These are phyloP conservation scores for Pecoramyces ruminantium DNA, from an alignment of 192 early-diverging fungal species.

Conservation along the genomic window DNA sequence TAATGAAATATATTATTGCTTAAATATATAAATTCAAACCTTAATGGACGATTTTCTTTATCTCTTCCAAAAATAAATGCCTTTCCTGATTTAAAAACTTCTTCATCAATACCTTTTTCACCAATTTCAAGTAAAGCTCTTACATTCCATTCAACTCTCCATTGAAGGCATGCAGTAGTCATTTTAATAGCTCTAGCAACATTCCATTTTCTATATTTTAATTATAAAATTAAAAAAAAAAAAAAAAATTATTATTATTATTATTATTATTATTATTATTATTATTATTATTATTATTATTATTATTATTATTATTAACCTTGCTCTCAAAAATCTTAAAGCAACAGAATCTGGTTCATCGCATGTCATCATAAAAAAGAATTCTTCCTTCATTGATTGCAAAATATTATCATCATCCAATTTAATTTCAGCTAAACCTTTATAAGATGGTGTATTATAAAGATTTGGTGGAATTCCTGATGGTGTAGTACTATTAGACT, in stretches of 20 bases:
- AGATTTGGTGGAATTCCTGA: not conserved
- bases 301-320: too few relatives aligned
- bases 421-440: not conserved
- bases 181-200: slow-evolving; percentile 53
- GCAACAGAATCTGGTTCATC: slow-evolving; percentile 60
- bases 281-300: too few relatives aligned
- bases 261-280: too few relatives aligned
- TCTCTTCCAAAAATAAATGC: slow-evolving; percentile 30
- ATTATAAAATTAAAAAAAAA: not conserved
- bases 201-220: slow-evolving; percentile 56
- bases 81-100: slow-evolving; percentile 27
- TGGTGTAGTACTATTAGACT: not conserved
- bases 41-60: slow-evolving; percentile 29
- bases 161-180: slow-evolving; percentile 49
- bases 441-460: not conserved
- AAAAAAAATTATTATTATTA: too few relatives aligned
- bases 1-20: too few relatives aligned
- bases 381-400: slow-evolving; percentile 22
- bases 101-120: slow-evolving; percentile 29
- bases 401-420: not conserved
- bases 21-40: too few relatives aligned
- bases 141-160: slow-evolving; percentile 49
- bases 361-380: slow-evolving; percentile 37
- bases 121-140: slow-evolving; percentile 27
- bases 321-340: slow-evolving; percentile 66